Base-by-base conservation (phyloP, 441 rosid genomes). In the Bocquillonia castaneifolia region DNA sequence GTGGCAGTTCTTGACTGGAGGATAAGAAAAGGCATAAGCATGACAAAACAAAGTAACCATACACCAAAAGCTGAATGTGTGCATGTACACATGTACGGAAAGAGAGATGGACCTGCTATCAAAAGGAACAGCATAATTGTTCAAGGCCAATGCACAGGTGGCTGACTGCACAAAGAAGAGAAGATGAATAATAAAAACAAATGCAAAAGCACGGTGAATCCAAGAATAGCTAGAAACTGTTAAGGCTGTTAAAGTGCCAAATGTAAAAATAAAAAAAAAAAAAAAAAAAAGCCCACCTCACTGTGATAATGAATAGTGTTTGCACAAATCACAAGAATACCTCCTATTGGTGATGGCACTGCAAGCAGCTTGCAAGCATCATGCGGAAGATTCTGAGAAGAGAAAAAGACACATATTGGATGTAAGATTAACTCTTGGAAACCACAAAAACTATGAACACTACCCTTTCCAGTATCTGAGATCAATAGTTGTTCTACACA, bases 281-380 rank as follows among this genome's bases (percentile, higher is more conserved):
- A 36, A 56, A 32, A 54, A 57, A 74, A 60, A 74, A 36, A 56
- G 42, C 50, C 61, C 77, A 92, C 99, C 99, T 95, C 97, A 81
- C 96, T 92, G 70, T 90, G 94, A 82, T 92, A 95, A 76, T 92
- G 97, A 72, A 95, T 84, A 67, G 88, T 82, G 76, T 92, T 92
- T 63, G 95, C 86, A 80, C 96, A 75, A 71, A 92, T 74, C 65
- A 95, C 98, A 77, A 92, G 88, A 79, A 95, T 95, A 66, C 99
- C 99, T 31, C 99, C 99, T 59, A 92, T 88, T 70, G 99, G 99
- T 14, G 97, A 89, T 65, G 98, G 99, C 79, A 90, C 98, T 20
- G 99, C 96, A 72, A 90, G 95, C 74, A 95, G 86, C 84, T 95
- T 90, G 84, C 88, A 95, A 62, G 97, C 90, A 84, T 95, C 99